Conservation (phyloP, 2,329 filamentous ascomycete species). For the Chrysosporium queenslandicum region DNA sequence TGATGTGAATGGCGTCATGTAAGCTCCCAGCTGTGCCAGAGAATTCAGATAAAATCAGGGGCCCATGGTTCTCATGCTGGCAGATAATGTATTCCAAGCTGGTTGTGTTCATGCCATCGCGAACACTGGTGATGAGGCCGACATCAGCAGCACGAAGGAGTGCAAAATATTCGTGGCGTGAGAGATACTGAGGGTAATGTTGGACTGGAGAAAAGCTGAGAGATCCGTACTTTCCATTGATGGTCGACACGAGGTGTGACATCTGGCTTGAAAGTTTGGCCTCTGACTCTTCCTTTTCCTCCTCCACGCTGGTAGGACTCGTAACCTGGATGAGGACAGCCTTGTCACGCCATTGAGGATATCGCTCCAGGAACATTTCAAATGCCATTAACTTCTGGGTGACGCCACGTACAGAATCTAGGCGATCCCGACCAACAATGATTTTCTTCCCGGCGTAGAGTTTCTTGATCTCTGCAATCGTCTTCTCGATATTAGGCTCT, state of each 20-base stretch:
- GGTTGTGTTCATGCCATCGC: constrained; percentile 97
- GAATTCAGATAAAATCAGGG: constrained; percentile 90
- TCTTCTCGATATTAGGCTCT: constrained; percentile 59
- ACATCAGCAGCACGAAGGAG: constrained; percentile 84
- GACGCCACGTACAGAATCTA: constrained; percentile 86
- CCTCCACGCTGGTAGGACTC: constrained; percentile 70
- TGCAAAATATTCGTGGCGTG: constrained; percentile 84
- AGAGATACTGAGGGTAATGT: constrained; percentile 88
- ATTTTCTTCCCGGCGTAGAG: constrained; percentile 86
- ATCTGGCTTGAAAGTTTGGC: constrained; percentile 79
- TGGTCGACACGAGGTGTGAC: constrained; percentile 78
- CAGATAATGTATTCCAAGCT: constrained; percentile 90
- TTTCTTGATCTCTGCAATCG: constrained; percentile 59
- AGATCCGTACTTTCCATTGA: constrained; percentile 84
- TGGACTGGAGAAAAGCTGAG: constrained; percentile 83
- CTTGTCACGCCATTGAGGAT: constrained; percentile 83
- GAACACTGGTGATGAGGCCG: constrained; percentile 86
- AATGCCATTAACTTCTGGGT: constrained; percentile 95
- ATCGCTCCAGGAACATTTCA: constrained; percentile 79
- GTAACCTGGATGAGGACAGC: constrained; percentile 94
- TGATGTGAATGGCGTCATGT: constrained; percentile 82
- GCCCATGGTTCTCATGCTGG: constrained; percentile 76
- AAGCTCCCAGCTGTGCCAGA: constrained; percentile 85
- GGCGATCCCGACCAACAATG: constrained; percentile 86
- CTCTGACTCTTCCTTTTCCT: constrained; percentile 64